These are phyloP conservation scores for Chenopodium quinoa DNA, from an alignment of 148 eudicot species.

Conservation along the genomic window DNA sequence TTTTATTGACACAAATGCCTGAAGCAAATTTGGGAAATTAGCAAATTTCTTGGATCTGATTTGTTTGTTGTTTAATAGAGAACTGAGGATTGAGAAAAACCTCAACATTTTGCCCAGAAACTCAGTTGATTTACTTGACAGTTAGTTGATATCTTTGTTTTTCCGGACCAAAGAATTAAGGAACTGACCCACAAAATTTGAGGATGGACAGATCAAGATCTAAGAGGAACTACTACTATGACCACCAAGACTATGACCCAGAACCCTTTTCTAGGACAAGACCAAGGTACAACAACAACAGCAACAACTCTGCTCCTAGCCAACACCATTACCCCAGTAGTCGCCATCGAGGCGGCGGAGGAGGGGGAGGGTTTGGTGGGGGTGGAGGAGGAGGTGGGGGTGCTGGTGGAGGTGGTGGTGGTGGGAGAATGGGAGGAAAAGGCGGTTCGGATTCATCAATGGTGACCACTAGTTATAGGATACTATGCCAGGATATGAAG, in stretches of 20 bases:
- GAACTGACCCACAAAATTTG: neutral
- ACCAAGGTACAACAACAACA: slow-evolving; percentile 54
- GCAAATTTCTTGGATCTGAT: slow-evolving; percentile 23
- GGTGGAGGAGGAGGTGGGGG: slow-evolving; percentile 27
- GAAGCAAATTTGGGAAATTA: neutral
- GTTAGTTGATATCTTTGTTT: neutral
- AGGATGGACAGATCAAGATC: slow-evolving; percentile 94
- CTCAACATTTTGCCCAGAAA: neutral
- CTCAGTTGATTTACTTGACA: neutral
- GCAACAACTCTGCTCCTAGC: slow-evolving; percentile 17
- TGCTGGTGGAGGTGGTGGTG: slow-evolving; percentile 32
- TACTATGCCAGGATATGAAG: slow-evolving; percentile 78
- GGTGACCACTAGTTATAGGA: slow-evolving; percentile 81
- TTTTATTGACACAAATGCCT: slow-evolving; percentile 19
- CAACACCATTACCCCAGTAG: slow-evolving; percentile 32
- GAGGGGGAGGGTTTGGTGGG: slow-evolving; percentile 26
- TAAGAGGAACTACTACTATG: slow-evolving; percentile 79
- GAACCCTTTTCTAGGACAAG: slow-evolving; percentile 58
- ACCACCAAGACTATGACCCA: slow-evolving; percentile 70
- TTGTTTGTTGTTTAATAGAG: neutral
- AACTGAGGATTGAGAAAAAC: neutral
- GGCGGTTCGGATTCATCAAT: slow-evolving; percentile 42
- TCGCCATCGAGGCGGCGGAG: slow-evolving; percentile 45
- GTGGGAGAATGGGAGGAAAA: slow-evolving; percentile 32
- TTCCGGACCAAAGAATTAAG: slow-evolving; percentile 20